Evolutionary conservation across 805 yeast genomes (phyloP).

Genomic region (Candida maris): DNA sequence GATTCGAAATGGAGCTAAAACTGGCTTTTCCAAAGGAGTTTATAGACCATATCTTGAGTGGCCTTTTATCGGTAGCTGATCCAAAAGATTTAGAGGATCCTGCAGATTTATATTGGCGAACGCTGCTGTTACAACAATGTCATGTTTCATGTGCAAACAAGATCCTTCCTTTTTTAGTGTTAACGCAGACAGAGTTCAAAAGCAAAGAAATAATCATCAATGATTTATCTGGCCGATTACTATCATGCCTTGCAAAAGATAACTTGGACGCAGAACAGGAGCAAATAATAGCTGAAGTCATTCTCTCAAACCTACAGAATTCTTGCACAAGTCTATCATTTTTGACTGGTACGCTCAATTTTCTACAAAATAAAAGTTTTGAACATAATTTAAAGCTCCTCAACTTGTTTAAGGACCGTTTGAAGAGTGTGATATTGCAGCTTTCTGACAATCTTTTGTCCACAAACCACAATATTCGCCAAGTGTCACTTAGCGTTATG

Average conservation of each 20-base stretch:
- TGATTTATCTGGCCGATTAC: conserved; percentile 41
- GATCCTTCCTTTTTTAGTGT: conserved; percentile 21
- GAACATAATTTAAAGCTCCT: conserved; percentile 3
- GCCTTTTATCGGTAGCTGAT: conserved; percentile 16
- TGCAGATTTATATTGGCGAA: conserved; percentile 50
- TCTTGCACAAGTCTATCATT: conserved; percentile 36
- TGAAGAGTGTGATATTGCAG: conserved; percentile 18
- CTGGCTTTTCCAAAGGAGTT: conserved; percentile 29
- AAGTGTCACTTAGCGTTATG: conserved; percentile 39
- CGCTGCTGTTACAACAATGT: conserved; percentile 39
- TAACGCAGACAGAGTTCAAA: conserved; percentile 4
- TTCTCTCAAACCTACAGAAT: conserved; percentile 23
- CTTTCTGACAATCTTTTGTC: conserved; percentile 38
- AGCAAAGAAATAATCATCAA: conserved; percentile 28
- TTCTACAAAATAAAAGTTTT: conserved; percentile 15
- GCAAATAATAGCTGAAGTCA: conserved; percentile 14
- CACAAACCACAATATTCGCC: conserved; percentile 51
- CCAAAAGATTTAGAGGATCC: conserved; percentile 11
- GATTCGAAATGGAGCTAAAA: conserved; percentile 4
- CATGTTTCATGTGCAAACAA: conserved; percentile 24
- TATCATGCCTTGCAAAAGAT: conserved; percentile 32
- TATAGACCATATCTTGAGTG: conserved; percentile 26
- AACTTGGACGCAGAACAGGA: conserved; percentile 16
- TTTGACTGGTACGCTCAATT: conserved; percentile 33
- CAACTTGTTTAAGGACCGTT: conserved; percentile 12